Evolutionary conservation across 2,329 filamentous ascomycete genomes (phyloP).

Genomic region (Graphilbum fragrans): DNA sequence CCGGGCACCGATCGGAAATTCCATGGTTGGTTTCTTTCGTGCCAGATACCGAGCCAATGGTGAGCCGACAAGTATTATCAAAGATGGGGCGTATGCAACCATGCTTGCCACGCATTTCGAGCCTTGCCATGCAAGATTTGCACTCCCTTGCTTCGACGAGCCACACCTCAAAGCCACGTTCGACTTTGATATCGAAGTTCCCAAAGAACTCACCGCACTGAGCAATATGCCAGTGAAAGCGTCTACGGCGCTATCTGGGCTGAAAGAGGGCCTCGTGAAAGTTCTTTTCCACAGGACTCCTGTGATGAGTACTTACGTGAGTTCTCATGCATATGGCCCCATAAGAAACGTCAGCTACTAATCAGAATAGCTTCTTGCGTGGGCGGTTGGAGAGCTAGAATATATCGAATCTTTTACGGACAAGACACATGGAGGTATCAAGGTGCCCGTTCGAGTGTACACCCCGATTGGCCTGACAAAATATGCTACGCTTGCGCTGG

Average conservation of each 20-base stretch:
- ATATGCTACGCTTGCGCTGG: constrained; percentile 76
- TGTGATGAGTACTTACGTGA: not conserved
- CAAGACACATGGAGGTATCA: constrained; percentile 80
- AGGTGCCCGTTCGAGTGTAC: constrained; percentile 86
- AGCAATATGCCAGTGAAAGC: constrained; percentile 91
- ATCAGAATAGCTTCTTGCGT: constrained; percentile 72
- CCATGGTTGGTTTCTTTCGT: not conserved
- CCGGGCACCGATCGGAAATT: not conserved
- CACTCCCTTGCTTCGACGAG: constrained; percentile 96
- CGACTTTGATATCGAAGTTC: constrained; percentile 84
- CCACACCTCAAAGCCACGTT: constrained; percentile 94
- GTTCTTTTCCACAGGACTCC: not conserved
- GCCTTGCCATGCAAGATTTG: constrained; percentile 82
- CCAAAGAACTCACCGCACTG: constrained; percentile 75
- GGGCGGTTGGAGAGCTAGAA: constrained; percentile 94
- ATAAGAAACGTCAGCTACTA: not conserved
- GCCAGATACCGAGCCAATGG: not conserved
- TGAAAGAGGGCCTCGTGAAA: constrained; percentile 37
- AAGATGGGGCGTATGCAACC: constrained; percentile 51
- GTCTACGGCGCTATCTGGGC: constrained; percentile 36
- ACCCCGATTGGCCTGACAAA: constrained; percentile 85
- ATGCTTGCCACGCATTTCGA: constrained; percentile 97
- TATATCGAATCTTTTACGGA: constrained; percentile 86
- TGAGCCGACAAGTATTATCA: constrained; percentile 14
- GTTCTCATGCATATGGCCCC: not conserved